phyloP scores from a whole-genome alignment of 305 asterid genomes.

The Fraxinus nigra region DNA sequence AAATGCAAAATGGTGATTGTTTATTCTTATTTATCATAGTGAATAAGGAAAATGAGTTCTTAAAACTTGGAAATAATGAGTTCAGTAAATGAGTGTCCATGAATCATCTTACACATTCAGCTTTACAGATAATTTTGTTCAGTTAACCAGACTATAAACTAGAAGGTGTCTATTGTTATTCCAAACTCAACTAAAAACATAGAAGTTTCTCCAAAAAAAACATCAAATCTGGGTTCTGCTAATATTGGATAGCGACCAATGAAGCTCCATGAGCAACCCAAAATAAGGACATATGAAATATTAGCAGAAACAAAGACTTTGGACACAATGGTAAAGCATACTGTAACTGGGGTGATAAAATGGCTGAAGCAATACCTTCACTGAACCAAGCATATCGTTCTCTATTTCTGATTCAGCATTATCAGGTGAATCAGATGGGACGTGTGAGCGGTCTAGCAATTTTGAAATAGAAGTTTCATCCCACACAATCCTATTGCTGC shows the following conservation, averaged over 20 bases:
- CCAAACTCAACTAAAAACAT: background rate
- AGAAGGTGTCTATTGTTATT: background rate
- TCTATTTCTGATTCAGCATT: conserved; percentile 72
- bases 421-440: conserved; percentile 73
- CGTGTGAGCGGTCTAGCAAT: conserved; percentile 86
- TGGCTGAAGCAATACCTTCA: conserved; percentile 55
- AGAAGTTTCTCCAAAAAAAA: background rate
- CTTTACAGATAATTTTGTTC: background rate
- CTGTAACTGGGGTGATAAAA: background rate
- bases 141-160: background rate
- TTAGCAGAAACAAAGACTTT: background rate
- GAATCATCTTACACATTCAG: conserved; percentile 4
- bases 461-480: conserved; percentile 81
- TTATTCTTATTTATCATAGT: background rate
- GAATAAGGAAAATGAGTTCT: background rate
- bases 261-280: conserved; percentile 1
- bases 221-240: conserved; percentile 1
- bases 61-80: background rate
- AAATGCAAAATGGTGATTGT: background rate
- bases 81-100: background rate
- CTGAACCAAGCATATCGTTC: conserved; percentile 95
- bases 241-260: background rate
- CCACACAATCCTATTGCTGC: conserved; percentile 73
- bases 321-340: background rate
- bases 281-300: background rate